phyloP scores from a whole-genome alignment of 768 basidiomycete species.

The Phanerodontia chrysosporium region DNA sequence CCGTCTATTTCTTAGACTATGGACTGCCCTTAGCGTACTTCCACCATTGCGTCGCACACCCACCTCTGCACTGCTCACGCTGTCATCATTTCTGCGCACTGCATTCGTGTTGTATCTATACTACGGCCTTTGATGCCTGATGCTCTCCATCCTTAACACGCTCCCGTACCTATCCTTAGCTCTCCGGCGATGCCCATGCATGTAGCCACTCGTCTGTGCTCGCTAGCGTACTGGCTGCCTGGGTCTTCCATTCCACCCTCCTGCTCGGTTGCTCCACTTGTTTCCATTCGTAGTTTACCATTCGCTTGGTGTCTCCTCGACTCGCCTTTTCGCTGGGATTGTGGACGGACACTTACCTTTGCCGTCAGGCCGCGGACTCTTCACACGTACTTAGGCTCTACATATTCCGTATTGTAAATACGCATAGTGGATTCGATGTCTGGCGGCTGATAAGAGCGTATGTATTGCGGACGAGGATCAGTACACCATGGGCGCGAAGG shows the following conservation, averaged over 20 bases:
- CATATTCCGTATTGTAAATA: not conserved
- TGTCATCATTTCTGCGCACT: not conserved
- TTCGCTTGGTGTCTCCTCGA: not conserved
- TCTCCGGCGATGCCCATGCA: not conserved
- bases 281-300: not conserved
- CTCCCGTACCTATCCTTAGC: not conserved
- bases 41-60: not conserved
- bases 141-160: not conserved
- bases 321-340: not conserved
- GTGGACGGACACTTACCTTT: not conserved
- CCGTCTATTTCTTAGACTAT: not conserved
- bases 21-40: not conserved
- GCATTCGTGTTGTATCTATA: conserved; percentile 1
- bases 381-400: not conserved
- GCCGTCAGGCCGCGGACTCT: not conserved
- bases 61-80: not conserved
- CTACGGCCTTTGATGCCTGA: not conserved
- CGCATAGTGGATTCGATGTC: not conserved
- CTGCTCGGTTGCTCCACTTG: not conserved
- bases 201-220: not conserved
- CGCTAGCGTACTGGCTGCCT: not conserved
- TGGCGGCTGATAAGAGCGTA: too few species aligned
- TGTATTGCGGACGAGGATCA: too few species aligned
- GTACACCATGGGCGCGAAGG: too few species aligned
- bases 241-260: not conserved